These are phyloP conservation scores for Ceriops decandra DNA, from an alignment of 345 rosid species.

Conservation along the genomic window DNA sequence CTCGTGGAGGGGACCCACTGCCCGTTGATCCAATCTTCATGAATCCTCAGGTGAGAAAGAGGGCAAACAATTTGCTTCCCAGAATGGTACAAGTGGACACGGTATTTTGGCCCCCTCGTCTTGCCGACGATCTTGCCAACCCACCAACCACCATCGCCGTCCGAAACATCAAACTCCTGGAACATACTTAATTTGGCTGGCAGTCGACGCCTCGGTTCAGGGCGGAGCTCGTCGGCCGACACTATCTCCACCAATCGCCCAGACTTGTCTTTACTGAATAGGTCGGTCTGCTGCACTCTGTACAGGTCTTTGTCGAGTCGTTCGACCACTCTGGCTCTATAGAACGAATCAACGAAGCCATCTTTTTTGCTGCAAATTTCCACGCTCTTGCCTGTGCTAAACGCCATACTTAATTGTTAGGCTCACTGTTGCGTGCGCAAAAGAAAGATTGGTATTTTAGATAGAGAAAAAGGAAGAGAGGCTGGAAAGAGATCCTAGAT, in stretches of 20 bases:
- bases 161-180: slow-evolving; percentile 26
- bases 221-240: slow-evolving; percentile 24
- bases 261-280: slow-evolving; percentile 18
- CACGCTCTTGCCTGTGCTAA: background rate
- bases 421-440: too few relatives aligned
- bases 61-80: slow-evolving; percentile 16
- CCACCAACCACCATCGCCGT: slow-evolving; percentile 41
- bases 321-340: slow-evolving; percentile 4
- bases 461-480: too few relatives aligned
- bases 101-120: background rate
- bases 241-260: slow-evolving; percentile 27
- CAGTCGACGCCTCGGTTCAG: slow-evolving; percentile 19
- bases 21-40: slow-evolving; percentile 29
- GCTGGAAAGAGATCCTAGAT: too few relatives aligned
- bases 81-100: slow-evolving; percentile 22
- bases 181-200: background rate
- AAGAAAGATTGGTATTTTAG: too few relatives aligned
- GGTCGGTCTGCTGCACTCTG: slow-evolving; percentile 27
- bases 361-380: slow-evolving; percentile 34
- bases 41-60: slow-evolving; percentile 20
- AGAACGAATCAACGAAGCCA: slow-evolving; percentile 28
- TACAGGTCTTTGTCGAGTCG: background rate
- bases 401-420: background rate
- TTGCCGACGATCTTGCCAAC: slow-evolving; percentile 19
- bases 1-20: slow-evolving; percentile 18